Conservation (phyloP, 495 filamentous ascomycete genomes). For the Xylaria grammica region DNA sequence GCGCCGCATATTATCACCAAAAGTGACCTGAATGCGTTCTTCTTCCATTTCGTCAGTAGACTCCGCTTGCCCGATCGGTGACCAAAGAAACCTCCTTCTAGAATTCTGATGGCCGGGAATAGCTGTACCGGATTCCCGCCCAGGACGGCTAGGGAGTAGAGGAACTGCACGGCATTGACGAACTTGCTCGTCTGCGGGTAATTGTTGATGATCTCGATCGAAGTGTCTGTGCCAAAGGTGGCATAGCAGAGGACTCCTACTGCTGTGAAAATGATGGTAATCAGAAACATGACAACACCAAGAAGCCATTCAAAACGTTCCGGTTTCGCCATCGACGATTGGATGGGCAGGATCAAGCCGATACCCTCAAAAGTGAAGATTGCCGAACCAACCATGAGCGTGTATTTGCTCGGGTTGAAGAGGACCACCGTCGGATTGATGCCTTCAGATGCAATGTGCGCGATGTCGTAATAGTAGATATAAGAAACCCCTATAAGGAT, state of each 20-base stretch:
- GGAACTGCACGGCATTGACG: conserved; percentile 69
- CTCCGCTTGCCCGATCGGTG: conserved; percentile 61
- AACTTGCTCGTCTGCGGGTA: conserved; percentile 65
- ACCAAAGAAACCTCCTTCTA: conserved; percentile 61
- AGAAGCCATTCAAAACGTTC: conserved; percentile 64
- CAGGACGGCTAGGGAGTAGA: conserved; percentile 68
- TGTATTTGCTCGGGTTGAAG: conserved; percentile 67
- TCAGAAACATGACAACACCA: conserved; percentile 63
- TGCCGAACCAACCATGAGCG: conserved; percentile 64
- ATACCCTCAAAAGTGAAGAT: conserved; percentile 76
- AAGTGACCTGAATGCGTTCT: conserved; percentile 61
- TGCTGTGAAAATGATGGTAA: conserved; percentile 66
- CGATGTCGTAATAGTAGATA: conserved; percentile 67
- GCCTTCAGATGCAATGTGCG: conserved; percentile 50
- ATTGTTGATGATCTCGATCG: conserved; percentile 68
- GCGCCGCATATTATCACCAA: conserved; percentile 56
- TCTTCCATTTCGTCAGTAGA: conserved; percentile 65
- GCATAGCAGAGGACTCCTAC: conserved; percentile 69
- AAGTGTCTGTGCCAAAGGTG: conserved; percentile 62
- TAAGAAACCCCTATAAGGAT: conserved; percentile 67
- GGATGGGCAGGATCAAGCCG: conserved; percentile 68
- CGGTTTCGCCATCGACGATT: conserved; percentile 65
- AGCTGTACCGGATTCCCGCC: conserved; percentile 68
- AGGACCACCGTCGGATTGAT: conserved; percentile 56
- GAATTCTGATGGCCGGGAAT: conserved; percentile 66